A percentile compares a stretch with the other conserved stretches of the same genome.
Conservation (phyloP, 2,329 filamentous ascomycete genomes). For the Exophiala aquamarina region DNA sequence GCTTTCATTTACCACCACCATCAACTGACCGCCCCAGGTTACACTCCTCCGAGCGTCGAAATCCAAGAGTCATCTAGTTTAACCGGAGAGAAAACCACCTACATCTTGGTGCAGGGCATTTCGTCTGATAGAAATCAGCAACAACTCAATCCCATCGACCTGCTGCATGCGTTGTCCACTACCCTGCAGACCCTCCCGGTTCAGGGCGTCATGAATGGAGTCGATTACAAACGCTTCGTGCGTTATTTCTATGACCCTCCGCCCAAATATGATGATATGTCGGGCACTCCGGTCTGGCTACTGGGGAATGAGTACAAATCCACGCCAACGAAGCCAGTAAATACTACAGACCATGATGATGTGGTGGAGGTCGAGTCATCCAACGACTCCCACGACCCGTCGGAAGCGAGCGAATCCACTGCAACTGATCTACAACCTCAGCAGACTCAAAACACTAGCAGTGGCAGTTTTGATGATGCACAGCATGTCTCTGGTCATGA, state of each 20-base stretch:
- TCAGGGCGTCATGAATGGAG: conserved; percentile 56
- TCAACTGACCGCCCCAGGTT: conserved; percentile 9
- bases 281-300: conserved; percentile 78
- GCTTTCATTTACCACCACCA: conserved; percentile 17
- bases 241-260: conserved; percentile 92
- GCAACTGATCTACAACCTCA: conserved; percentile 14
- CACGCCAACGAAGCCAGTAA: conserved; percentile 26
- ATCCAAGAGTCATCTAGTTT: conserved; percentile 2
- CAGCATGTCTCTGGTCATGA: conserved; percentile 25
- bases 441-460: conserved; percentile 13
- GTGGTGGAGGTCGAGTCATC: conserved; percentile 31
- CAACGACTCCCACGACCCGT: conserved; percentile 27
- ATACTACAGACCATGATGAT: conserved; percentile 29
- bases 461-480: conserved; percentile 26
- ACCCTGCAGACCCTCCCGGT: conserved; percentile 19
- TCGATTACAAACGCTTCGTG: conserved; percentile 79
- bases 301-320: conserved; percentile 61
- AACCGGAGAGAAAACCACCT: conserved; percentile 2
- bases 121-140: conserved; percentile 1
- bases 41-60: conserved; percentile 1
- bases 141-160: conserved; percentile 11
- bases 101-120: background rate
- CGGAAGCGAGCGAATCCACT: conserved; percentile 23
- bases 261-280: conserved; percentile 72
- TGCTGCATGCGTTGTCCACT: conserved; percentile 23